Evolutionary conservation across 2,329 filamentous ascomycete species (phyloP), one percentile per base, ranked within the genome.

Genomic region (Knoxdaviesia proteae): DNA sequence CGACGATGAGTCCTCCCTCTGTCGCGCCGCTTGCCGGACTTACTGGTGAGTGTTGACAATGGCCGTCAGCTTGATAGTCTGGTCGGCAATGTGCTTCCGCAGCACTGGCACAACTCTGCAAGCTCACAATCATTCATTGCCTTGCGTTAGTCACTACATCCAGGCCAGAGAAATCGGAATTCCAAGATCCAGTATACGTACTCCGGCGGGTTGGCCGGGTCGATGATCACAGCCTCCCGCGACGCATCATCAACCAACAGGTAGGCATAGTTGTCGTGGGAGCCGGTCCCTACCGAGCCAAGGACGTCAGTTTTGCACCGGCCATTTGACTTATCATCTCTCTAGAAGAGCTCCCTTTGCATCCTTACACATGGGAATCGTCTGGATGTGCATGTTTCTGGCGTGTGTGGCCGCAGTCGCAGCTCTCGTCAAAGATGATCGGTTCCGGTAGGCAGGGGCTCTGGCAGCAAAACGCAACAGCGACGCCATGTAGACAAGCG

Each of bases 21-120:
- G 30, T 20, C n/a, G 8, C 35, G 6, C 10, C 6, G 33, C 20
- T 38, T 30, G 33, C 20, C 6, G 39, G n/a, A 60, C 82, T 60
- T 65, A 94, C 87, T 96, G 88, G 55, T 98, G 90, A 2, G 90
- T 98, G 56, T 98, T 98, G 53, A 96, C 77, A 55, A 98, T 93
- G 41, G 78, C 82, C 30, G 71, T 86, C 47, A 98, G 63, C 51
- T 92, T 87, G 54, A 94, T 84, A 50, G 74, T 71, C 10, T 80
- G 78, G 29, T 66, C 62, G 36, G 75, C 61, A 5, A 83, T 78
- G 46, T 82, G 77, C 49, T 86, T 69, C 56, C 88, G 78, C 42
- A 98, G 61, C 10, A 77, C 59, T 0, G 74, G 74, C 0, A 65
- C 59, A 39, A 79, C 73, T 51, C 74, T 78, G 35, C 32, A 32